Conservation (phyloP, 768 basidiomycete genomes). For the Hericium alpestre region DNA sequence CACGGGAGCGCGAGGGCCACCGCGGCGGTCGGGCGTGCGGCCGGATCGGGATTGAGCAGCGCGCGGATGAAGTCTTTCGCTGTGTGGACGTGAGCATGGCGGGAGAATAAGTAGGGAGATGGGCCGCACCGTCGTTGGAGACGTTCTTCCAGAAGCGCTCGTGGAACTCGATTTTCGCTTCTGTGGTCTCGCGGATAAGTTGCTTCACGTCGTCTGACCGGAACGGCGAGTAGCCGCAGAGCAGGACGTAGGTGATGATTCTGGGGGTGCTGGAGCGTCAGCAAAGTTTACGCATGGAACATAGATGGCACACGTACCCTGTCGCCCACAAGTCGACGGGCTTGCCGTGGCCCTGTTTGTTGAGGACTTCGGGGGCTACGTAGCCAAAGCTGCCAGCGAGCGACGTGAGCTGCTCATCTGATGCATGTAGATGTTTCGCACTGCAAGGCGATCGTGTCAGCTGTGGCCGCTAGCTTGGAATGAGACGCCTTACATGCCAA, state of each 20-base stretch:
- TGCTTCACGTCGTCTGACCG: conserved; percentile 68
- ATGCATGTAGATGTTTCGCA: conserved; percentile 69
- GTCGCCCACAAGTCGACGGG: conserved; percentile 91
- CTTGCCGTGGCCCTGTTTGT: conserved; percentile 77
- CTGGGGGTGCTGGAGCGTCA: conserved; percentile 27
- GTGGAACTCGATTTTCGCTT: conserved; percentile 82
- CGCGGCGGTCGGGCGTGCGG: conserved; percentile 58
- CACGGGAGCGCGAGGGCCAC: conserved; percentile 68
- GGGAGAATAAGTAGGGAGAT: not conserved
- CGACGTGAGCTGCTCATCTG: conserved; percentile 60
- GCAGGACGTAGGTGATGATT: conserved; percentile 87
- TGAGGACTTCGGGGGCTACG: conserved; percentile 83
- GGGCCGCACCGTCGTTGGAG: conserved; percentile 56
- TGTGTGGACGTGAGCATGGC: conserved; percentile 18
- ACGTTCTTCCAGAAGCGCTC: conserved; percentile 92
- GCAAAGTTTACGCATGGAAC: not conserved
- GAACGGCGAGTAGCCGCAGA: conserved; percentile 95
- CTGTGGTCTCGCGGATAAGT: conserved; percentile 75
- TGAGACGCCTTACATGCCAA: conserved; percentile 67
- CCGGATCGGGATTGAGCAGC: conserved; percentile 63
- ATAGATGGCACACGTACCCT: conserved; percentile 44
- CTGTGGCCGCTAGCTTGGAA: not conserved
- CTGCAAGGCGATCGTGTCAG: conserved; percentile 25
- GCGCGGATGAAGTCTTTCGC: conserved; percentile 77
- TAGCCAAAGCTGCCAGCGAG: conserved; percentile 82